phyloP scores from a whole-genome alignment of 1,139 yeast species.

The Saccharomyces hybrid region DNA sequence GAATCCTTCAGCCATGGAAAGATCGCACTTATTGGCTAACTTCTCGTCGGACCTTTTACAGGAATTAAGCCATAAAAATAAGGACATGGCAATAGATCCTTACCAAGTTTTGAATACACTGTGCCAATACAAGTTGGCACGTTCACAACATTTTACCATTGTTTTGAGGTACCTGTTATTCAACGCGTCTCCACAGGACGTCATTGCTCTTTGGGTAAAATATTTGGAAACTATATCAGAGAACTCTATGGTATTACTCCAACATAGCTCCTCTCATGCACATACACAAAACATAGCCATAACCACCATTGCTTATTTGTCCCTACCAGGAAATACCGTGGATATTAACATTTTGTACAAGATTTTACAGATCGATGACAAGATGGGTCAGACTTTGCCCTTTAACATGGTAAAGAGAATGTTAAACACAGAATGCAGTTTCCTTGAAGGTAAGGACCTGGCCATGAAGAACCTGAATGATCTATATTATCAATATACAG shows the following conservation, averaged over 20 bases:
- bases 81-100: slow-evolving; percentile 17
- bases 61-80: slow-evolving; percentile 5
- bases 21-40: not conserved
- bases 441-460: slow-evolving; percentile 2
- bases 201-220: slow-evolving; percentile 28
- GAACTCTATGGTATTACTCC: not conserved
- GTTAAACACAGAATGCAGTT: slow-evolving; percentile 3
- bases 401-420: slow-evolving; percentile 10
- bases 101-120: slow-evolving; percentile 22
- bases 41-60: not conserved
- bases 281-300: slow-evolving; percentile 12
- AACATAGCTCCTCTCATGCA: not conserved
- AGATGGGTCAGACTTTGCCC: slow-evolving; percentile 10
- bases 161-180: slow-evolving; percentile 20
- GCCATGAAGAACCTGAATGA: slow-evolving; percentile 2
- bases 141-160: slow-evolving; percentile 24
- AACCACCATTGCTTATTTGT: slow-evolving; percentile 22
- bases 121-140: slow-evolving; percentile 22
- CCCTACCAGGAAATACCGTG: slow-evolving; percentile 17
- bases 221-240: slow-evolving; percentile 16
- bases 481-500: not conserved
- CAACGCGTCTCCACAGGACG: slow-evolving; percentile 21
- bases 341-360: slow-evolving; percentile 17
- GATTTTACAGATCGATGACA: slow-evolving; percentile 16
- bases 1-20: not conserved